Evolutionary conservation across 2,329 filamentous ascomycete genomes (phyloP).

Genomic region (Diplodia seriata): DNA sequence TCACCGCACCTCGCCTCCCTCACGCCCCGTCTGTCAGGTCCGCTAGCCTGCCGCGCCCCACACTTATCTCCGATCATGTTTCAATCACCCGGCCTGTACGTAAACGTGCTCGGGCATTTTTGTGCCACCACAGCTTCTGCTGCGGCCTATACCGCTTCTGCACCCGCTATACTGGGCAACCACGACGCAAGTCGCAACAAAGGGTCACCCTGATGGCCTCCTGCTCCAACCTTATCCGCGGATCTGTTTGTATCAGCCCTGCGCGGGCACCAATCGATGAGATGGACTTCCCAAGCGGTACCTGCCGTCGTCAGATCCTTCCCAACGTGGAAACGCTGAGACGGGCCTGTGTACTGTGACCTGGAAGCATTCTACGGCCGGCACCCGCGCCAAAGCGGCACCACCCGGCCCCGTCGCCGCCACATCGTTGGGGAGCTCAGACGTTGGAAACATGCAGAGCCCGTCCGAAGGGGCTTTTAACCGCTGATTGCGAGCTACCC

Average conservation of each 20-base stretch:
- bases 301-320: neutral
- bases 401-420: neutral
- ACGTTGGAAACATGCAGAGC: neutral
- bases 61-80: conserved; percentile 20
- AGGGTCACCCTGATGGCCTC: neutral
- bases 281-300: neutral
- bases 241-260: neutral
- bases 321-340: conserved; percentile 3
- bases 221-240: neutral
- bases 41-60: neutral
- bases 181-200: neutral
- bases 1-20: neutral
- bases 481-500: conserved; percentile 10
- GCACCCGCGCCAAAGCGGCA: conserved; percentile 2
- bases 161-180: neutral
- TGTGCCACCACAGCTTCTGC: neutral
- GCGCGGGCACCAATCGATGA: neutral
- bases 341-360: neutral
- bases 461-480: neutral
- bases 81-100: conserved; percentile 13
- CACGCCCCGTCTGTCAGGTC: neutral
- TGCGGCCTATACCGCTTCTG: neutral
- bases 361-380: neutral
- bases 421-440: neutral
- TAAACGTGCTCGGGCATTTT: conserved; percentile 1